These are phyloP conservation scores for Hammondia hammondi DNA, from an alignment of 169 alveolate species.

Conservation along the genomic window DNA sequence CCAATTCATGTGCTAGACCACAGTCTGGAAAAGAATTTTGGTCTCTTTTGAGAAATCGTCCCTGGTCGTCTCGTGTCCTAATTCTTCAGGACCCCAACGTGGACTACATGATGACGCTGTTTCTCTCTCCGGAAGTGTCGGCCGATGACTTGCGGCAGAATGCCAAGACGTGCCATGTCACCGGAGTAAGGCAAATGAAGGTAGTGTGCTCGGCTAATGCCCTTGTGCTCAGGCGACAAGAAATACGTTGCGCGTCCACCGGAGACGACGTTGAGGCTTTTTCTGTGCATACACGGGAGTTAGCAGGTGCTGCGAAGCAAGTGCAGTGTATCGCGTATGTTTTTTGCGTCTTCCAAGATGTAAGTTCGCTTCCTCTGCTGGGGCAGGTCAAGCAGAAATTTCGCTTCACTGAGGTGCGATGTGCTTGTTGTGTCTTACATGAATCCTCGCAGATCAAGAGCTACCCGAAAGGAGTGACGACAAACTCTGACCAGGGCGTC, in stretches of 20 bases:
- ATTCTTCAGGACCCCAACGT: slow-evolving; percentile 67
- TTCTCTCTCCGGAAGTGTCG: slow-evolving; percentile 59
- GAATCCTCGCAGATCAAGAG: slow-evolving; percentile 61
- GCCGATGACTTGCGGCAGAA: slow-evolving; percentile 52
- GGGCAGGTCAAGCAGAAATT: neutral
- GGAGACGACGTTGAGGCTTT: too few species aligned
- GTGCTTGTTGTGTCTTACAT: neutral
- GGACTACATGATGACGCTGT: slow-evolving; percentile 72
- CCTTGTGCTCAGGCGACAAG: too few species aligned
- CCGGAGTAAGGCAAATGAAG: slow-evolving; percentile 47
- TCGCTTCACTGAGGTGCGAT: neutral
- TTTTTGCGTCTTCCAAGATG: too few species aligned
- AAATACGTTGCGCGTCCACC: too few species aligned
- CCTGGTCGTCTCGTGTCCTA: too few species aligned
- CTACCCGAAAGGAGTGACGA: slow-evolving; percentile 76
- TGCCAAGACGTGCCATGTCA: slow-evolving; percentile 63
- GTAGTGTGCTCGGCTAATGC: neutral
- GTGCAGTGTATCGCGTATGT: neutral
- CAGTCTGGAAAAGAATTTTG: too few species aligned
- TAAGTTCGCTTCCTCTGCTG: neutral
- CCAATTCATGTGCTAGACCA: too few species aligned
- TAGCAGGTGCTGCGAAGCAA: neutral
- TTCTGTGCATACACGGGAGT: too few species aligned
- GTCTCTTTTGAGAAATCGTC: too few species aligned
- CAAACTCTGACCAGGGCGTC: slow-evolving; percentile 72